A percentile compares a stretch with the other conserved stretches of the same genome.
Evolutionary conservation across 495 filamentous ascomycete species (phyloP).

Genomic region (Mytilinidion resinicola): DNA sequence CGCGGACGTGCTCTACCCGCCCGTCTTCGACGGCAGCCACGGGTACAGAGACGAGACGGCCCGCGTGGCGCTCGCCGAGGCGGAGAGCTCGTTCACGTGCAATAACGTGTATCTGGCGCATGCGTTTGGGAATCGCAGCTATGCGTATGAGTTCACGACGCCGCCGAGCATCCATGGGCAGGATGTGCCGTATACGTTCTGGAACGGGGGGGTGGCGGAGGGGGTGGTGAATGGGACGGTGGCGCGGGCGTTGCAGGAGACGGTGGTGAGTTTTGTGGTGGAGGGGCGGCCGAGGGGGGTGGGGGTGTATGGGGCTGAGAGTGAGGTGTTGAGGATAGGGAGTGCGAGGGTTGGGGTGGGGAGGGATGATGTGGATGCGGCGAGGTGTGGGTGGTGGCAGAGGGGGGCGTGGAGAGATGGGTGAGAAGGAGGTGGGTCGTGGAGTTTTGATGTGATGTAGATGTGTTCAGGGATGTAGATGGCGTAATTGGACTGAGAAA

Average conservation of each 20-base stretch:
- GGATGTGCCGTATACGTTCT: constrained; percentile 50
- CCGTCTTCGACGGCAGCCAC: constrained; percentile 38
- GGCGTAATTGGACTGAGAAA: too few relatives aligned
- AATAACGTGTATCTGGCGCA: constrained; percentile 40
- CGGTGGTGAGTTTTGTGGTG: constrained; percentile 49
- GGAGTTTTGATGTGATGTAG: too few relatives aligned
- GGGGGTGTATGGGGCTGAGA: constrained; percentile 38
- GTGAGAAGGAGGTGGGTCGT: too few relatives aligned
- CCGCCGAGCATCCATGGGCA: constrained; percentile 48
- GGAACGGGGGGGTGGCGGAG: constrained; percentile 40
- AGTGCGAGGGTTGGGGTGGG: constrained; percentile 33
- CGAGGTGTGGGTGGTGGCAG: constrained; percentile 44
- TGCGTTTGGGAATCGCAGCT: constrained; percentile 46
- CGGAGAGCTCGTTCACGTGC: constrained; percentile 45
- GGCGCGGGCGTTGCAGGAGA: constrained; percentile 52
- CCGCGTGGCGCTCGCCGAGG: constrained; percentile 32
- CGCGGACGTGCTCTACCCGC: constrained; percentile 31
- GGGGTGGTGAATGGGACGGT: constrained; percentile 39
- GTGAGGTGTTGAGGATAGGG: constrained; percentile 39
- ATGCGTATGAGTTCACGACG: constrained; percentile 54
- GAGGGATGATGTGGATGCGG: constrained; percentile 41
- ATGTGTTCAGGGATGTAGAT: too few relatives aligned
- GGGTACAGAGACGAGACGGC: constrained; percentile 39
- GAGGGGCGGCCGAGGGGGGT: constrained; percentile 41
- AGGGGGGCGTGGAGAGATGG: constrained; percentile 18